These are phyloP conservation scores for Rehmannia glutinosa DNA, from an alignment of 257 asterid species.

Conservation along the genomic window DNA sequence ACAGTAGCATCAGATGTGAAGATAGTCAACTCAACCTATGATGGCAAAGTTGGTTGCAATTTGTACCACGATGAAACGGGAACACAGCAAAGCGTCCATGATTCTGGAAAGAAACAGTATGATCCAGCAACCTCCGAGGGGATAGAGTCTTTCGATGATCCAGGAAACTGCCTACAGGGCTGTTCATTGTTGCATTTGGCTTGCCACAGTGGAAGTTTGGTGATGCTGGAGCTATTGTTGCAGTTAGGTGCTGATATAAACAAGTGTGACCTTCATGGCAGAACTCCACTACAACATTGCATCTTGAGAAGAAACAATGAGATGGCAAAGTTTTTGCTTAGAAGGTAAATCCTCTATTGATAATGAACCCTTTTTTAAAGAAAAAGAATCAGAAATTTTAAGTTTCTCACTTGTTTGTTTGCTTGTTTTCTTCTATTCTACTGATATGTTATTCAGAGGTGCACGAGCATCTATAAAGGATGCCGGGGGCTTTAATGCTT, in stretches of 20 bases:
- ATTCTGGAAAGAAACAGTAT: slow-evolving; percentile 30
- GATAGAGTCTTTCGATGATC: slow-evolving; percentile 36
- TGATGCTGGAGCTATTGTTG: slow-evolving; percentile 86
- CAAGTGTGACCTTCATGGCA: slow-evolving; percentile 69
- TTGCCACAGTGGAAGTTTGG: slow-evolving; percentile 62
- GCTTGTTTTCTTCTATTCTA: slow-evolving; percentile 4
- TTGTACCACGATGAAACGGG: slow-evolving; percentile 37
- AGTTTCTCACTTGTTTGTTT: no score
- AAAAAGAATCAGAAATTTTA: not conserved
- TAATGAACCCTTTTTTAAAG: not conserved
- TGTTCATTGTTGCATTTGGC: slow-evolving; percentile 87
- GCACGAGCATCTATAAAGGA: slow-evolving; percentile 79
- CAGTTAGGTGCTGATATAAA: slow-evolving; percentile 90
- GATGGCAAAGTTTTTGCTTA: slow-evolving; percentile 77
- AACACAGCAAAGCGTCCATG: slow-evolving; percentile 26
- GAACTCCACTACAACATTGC: slow-evolving; percentile 95
- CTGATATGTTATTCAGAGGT: slow-evolving; percentile 49
- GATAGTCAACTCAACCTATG: slow-evolving; percentile 62
- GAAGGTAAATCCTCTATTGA: slow-evolving; percentile 55
- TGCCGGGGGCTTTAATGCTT: slow-evolving; percentile 64
- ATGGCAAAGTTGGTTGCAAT: slow-evolving; percentile 43
- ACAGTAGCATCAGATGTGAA: slow-evolving; percentile 47
- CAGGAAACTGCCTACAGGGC: slow-evolving; percentile 61
- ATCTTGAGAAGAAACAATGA: slow-evolving; percentile 64
- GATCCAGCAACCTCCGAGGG: slow-evolving; percentile 53